phyloP scores from a whole-genome alignment of 495 filamentous ascomycete genomes.

The Coniosporium apollinis region DNA sequence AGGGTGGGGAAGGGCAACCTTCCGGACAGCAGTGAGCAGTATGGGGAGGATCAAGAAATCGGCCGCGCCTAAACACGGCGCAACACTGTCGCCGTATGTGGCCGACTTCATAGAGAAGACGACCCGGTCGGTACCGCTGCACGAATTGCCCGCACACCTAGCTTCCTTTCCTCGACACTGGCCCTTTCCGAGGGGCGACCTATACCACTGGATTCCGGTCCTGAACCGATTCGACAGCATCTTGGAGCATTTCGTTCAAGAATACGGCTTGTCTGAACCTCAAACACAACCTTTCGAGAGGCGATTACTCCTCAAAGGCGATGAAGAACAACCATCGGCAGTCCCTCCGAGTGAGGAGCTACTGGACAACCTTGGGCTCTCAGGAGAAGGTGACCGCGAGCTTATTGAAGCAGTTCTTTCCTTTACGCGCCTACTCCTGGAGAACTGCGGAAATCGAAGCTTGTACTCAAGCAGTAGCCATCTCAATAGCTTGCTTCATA shows the following conservation, averaged over 20 bases:
- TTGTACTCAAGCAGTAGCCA: conserved; percentile 85
- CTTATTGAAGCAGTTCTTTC: conserved; percentile 62
- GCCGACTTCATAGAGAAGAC: conserved; percentile 56
- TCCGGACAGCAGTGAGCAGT: conserved; percentile 5
- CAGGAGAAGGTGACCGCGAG: conserved; percentile 56
- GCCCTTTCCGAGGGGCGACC: conserved; percentile 91
- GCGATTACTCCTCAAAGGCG: conserved; percentile 41
- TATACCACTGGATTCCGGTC: conserved; percentile 95
- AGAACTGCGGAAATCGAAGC: conserved; percentile 94
- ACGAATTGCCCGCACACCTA: conserved; percentile 60
- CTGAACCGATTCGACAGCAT: conserved; percentile 88
- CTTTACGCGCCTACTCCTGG: conserved; percentile 73
- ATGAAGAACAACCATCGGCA: conserved; percentile 20
- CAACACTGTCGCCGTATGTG: conserved; percentile 83
- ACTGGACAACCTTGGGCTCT: conserved; percentile 42
- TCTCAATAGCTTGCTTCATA: conserved; percentile 73
- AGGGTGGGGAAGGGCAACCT: conserved; percentile 9
- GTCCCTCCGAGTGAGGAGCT: conserved; percentile 21
- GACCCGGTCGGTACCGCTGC: conserved; percentile 49
- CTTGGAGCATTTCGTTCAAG: conserved; percentile 61
- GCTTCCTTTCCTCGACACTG: conserved; percentile 68
- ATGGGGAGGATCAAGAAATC: conserved; percentile 98
- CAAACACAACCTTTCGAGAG: conserved; percentile 59
- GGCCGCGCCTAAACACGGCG: conserved; percentile 80
- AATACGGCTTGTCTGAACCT: conserved; percentile 64